phyloP scores from a whole-genome alignment of 192 early-diverging fungal species.

The Gonapodya sp. region DNA sequence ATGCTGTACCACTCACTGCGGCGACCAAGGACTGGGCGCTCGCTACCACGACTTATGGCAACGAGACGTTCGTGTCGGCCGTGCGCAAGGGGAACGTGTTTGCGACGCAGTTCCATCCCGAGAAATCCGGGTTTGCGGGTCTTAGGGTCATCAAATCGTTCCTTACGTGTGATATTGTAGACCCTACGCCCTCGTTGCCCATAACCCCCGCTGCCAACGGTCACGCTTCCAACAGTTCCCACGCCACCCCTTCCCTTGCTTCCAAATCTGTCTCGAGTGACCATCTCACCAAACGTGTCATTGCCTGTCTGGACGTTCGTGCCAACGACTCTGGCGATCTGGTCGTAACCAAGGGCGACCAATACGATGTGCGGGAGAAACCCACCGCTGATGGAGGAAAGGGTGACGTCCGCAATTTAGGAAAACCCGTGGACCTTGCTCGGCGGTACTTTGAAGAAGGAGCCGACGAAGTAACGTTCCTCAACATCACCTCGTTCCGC shows the following conservation, averaged over 20 bases:
- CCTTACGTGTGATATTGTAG: slow-evolving; percentile 25
- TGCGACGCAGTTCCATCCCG: slow-evolving; percentile 98
- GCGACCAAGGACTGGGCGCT: slow-evolving; percentile 60
- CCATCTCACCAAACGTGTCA: slow-evolving; percentile 73
- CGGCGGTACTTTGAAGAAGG: slow-evolving; percentile 86
- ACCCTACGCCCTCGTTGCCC: not conserved
- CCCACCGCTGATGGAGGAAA: slow-evolving; percentile 19
- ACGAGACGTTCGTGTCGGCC: slow-evolving; percentile 75
- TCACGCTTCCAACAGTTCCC: not conserved
- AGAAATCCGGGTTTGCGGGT: slow-evolving; percentile 90
- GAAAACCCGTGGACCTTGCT: slow-evolving; percentile 93
- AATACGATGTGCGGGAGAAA: slow-evolving; percentile 93
- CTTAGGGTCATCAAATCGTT: slow-evolving; percentile 72
- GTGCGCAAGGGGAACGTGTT: slow-evolving; percentile 79
- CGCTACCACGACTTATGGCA: slow-evolving; percentile 78
- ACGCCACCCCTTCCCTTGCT: not conserved
- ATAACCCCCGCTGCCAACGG: not conserved
- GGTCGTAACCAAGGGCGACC: slow-evolving; percentile 99
- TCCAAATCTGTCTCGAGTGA: slow-evolving; percentile 5
- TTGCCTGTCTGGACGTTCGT: slow-evolving; percentile 95
- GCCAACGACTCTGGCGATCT: slow-evolving; percentile 94
- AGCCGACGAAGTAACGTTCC: slow-evolving; percentile 95
- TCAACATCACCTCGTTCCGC: slow-evolving; percentile 98
- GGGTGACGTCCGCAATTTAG: slow-evolving; percentile 83
- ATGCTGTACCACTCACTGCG: slow-evolving; percentile 46